These are phyloP conservation scores for Plasmodium vivax DNA, from an alignment of 169 alveolate species.

Conservation along the genomic window DNA sequence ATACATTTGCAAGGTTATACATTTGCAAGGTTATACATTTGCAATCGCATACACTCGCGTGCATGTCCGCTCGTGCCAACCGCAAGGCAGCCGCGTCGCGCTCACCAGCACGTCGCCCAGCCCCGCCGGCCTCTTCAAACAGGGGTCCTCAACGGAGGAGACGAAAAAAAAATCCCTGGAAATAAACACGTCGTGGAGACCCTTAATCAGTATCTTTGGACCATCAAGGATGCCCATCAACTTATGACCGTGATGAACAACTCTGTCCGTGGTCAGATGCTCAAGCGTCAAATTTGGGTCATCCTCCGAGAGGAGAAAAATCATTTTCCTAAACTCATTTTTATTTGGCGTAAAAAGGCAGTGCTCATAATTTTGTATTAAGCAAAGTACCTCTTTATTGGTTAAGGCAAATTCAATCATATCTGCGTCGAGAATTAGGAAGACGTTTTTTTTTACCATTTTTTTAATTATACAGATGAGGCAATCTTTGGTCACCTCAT, in stretches of 20 bases:
- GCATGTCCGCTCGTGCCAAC: background rate
- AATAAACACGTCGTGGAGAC: conserved; percentile 30
- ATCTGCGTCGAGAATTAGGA: conserved; percentile 57
- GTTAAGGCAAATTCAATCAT: conserved; percentile 30
- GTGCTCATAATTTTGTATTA: conserved; percentile 25
- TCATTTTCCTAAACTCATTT: conserved; percentile 49
- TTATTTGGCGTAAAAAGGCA: conserved; percentile 58
- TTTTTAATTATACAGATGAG: conserved; percentile 1
- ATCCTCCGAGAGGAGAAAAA: conserved; percentile 1
- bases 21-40: too few species aligned
- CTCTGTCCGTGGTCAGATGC: background rate
- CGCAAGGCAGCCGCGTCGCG: background rate
- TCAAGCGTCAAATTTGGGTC: conserved; percentile 1
- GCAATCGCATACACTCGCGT: background rate
- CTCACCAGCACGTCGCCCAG: conserved; percentile 50
- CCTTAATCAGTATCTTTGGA: conserved; percentile 51
- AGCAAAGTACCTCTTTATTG: background rate
- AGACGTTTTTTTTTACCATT: conserved; percentile 35
- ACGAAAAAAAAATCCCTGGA: conserved; percentile 34
- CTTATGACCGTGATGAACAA: conserved; percentile 11
- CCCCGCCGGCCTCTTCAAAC: conserved; percentile 38
- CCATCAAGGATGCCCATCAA: conserved; percentile 15
- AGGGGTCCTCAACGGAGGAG: conserved; percentile 8
- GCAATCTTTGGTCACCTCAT: conserved; percentile 49
- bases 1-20: too few species aligned